Conservation (phyloP, 1,139 yeast species). For the Debaryomyces robertsiae region DNA sequence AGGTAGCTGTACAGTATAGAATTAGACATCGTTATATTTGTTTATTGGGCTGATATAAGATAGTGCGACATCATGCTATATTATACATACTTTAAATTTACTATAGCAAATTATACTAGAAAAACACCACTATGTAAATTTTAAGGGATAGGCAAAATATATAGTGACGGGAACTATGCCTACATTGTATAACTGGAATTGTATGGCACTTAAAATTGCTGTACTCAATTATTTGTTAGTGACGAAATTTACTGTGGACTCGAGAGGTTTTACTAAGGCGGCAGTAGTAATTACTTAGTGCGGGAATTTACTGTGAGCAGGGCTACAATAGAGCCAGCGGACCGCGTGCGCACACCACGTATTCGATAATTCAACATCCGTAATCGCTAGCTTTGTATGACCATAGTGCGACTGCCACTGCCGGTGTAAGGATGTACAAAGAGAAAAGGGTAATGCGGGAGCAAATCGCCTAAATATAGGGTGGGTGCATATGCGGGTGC, state of each 20-base stretch:
- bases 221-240: constrained; percentile 23
- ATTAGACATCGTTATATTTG: neutral
- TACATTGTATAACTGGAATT: constrained; percentile 8
- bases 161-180: constrained; percentile 5
- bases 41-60: constrained; percentile 1
- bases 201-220: constrained; percentile 13
- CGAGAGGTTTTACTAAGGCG: constrained; percentile 7
- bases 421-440: too few species aligned
- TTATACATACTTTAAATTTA: constrained; percentile 9
- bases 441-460: too few species aligned
- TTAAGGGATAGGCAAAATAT: constrained; percentile 8
- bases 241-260: constrained; percentile 15
- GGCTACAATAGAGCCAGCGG: constrained; percentile 4
- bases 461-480: too few species aligned
- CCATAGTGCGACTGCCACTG: too few species aligned
- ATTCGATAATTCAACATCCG: too few species aligned
- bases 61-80: constrained; percentile 7
- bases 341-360: too few species aligned
- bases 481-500: too few species aligned
- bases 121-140: constrained; percentile 1
- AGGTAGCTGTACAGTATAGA: neutral
- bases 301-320: constrained; percentile 12
- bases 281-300: constrained; percentile 10
- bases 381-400: neutral
- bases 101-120: constrained; percentile 6